Evolutionary conservation across 805 yeast species (phyloP).

Genomic region (Nakazawaea ernobii): DNA sequence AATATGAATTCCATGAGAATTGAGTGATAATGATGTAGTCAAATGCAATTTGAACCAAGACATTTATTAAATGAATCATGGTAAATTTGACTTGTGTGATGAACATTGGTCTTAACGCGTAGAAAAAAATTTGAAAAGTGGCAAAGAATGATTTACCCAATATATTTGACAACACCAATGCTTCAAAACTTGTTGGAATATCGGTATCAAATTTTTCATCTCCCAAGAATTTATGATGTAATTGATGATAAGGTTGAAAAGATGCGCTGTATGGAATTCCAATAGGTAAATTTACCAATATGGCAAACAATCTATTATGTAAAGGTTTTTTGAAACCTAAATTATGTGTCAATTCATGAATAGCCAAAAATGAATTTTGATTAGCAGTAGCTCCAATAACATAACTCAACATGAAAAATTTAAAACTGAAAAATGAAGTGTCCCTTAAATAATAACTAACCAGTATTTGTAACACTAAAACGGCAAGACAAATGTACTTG

Average conservation of each 20-base stretch:
- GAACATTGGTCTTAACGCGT: slow-evolving; percentile 87
- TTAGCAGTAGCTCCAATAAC: slow-evolving; percentile 80
- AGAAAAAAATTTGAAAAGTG: slow-evolving; percentile 81
- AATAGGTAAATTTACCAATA: slow-evolving; percentile 76
- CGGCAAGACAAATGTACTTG: slow-evolving; percentile 63
- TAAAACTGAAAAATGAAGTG: slow-evolving; percentile 43
- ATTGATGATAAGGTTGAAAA: slow-evolving; percentile 83
- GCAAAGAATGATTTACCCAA: slow-evolving; percentile 89
- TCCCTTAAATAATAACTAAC: slow-evolving; percentile 58
- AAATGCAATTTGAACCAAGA: slow-evolving; percentile 50
- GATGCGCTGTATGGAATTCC: slow-evolving; percentile 89
- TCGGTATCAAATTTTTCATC: slow-evolving; percentile 83
- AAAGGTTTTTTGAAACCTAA: slow-evolving; percentile 75
- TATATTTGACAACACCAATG: slow-evolving; percentile 63
- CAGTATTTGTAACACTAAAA: slow-evolving; percentile 62
- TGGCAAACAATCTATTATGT: slow-evolving; percentile 71
- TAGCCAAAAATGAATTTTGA: slow-evolving; percentile 80
- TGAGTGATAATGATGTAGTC: slow-evolving; percentile 51
- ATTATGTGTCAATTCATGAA: slow-evolving; percentile 85
- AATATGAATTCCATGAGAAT: slow-evolving; percentile 62
- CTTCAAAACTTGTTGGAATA: slow-evolving; percentile 77
- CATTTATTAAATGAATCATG: slow-evolving; percentile 65
- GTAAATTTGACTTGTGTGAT: slow-evolving; percentile 73
- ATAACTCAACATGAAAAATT: slow-evolving; percentile 62
- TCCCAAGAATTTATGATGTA: slow-evolving; percentile 88